Percentiles rank a stretch among this genome's conserved stretches.
phyloP scores from a whole-genome alignment of 208 protist species.

The Crithidia expoeki region DNA sequence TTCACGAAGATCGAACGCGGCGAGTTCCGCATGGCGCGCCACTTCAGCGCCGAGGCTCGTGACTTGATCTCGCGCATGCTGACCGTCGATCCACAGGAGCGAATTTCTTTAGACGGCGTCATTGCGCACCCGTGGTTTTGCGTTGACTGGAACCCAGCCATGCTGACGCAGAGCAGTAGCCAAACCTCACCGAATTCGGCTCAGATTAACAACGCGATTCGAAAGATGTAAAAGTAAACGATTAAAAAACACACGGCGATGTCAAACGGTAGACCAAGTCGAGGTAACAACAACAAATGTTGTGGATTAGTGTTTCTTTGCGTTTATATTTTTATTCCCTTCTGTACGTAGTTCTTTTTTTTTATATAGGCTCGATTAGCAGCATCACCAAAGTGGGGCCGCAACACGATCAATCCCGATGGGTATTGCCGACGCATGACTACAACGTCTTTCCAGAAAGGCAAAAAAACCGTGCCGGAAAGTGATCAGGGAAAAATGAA shows the following conservation, averaged over 20 bases:
- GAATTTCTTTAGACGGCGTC: slow-evolving; percentile 87
- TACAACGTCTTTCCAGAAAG: too few relatives aligned
- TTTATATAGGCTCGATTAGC: too few relatives aligned
- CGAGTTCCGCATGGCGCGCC: slow-evolving; percentile 79
- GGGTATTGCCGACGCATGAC: too few relatives aligned
- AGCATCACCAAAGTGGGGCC: too few relatives aligned
- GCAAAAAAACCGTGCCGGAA: too few relatives aligned
- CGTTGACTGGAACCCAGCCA: slow-evolving; percentile 59
- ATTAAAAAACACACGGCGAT: not conserved
- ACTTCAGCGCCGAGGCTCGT: slow-evolving; percentile 70
- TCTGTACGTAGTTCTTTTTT: too few relatives aligned
- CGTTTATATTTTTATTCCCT: too few relatives aligned
- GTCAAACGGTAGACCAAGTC: not conserved
- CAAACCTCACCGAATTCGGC: slow-evolving; percentile 20
- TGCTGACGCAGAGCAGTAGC: slow-evolving; percentile 33
- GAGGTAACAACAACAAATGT: slow-evolving; percentile 1
- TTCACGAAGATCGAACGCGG: slow-evolving; percentile 92
- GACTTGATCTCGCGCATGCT: slow-evolving; percentile 87
- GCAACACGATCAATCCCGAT: too few relatives aligned
- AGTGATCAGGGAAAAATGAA: too few relatives aligned
- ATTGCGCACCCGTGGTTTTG: slow-evolving; percentile 90
- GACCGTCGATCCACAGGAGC: slow-evolving; percentile 70
- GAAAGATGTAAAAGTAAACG: slow-evolving; percentile 35
- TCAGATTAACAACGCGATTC: slow-evolving; percentile 43
- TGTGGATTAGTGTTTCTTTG: not conserved